A percentile compares a stretch with the other conserved stretches of the same genome.
Conservation (phyloP, 306 rosid species). For the Casuarina equisetifolia region DNA sequence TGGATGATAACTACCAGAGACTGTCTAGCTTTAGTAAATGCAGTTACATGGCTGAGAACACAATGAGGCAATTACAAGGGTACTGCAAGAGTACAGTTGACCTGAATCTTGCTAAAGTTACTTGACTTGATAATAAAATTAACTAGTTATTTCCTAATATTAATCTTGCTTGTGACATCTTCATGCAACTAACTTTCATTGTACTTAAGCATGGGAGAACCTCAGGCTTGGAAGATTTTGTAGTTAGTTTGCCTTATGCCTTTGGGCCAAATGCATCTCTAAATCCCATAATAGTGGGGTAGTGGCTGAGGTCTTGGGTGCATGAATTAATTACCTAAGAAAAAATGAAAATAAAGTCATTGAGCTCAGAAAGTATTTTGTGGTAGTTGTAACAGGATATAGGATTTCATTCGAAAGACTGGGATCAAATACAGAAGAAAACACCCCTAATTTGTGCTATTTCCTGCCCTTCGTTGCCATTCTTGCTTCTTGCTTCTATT, state of each 20-base stretch:
- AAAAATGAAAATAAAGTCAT: neutral
- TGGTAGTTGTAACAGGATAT: neutral
- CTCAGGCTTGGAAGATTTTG: neutral
- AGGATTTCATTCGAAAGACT: neutral
- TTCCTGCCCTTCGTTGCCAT: neutral
- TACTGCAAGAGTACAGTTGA: neutral
- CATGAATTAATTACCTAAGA: neutral
- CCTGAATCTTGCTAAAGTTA: neutral
- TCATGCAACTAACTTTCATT: neutral
- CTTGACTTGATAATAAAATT: neutral
- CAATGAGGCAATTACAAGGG: neutral
- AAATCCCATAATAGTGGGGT: neutral
- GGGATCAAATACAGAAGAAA: neutral
- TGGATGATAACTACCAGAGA: neutral
- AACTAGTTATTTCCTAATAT: neutral
- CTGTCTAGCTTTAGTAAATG: too few species aligned
- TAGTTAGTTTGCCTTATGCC: neutral
- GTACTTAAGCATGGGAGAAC: too few species aligned
- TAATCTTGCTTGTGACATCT: neutral
- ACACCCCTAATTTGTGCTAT: neutral
- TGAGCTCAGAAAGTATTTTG: neutral
- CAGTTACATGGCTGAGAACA: neutral
- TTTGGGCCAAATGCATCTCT: neutral
- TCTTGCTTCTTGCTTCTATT: neutral
- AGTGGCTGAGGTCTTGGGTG: neutral